phyloP scores from a whole-genome alignment of 2,329 filamentous ascomycete genomes.

The Stagonosporopsis rhizophila region DNA sequence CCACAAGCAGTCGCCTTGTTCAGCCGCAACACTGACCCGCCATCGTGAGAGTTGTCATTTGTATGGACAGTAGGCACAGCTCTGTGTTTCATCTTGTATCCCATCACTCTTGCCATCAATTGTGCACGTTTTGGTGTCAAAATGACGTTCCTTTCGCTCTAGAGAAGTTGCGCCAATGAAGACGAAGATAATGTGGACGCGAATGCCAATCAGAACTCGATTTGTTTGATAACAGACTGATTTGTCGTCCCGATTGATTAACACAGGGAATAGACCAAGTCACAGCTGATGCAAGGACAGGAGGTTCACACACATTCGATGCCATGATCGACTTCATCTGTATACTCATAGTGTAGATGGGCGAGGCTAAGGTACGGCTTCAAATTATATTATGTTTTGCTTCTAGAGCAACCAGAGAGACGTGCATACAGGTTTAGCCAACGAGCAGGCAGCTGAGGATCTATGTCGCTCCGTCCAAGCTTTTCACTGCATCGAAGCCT shows the following conservation, averaged over 20 bases:
- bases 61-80: conserved; percentile 2
- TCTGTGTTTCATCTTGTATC: too few species aligned
- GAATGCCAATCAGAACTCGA: not conserved
- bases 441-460: too few species aligned
- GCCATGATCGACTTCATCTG: not conserved
- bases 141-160: not conserved
- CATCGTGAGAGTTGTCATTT: conserved; percentile 1
- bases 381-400: too few species aligned
- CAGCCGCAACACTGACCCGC: conserved; percentile 10
- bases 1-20: conserved; percentile 5
- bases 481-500: too few species aligned
- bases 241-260: not conserved
- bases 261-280: not conserved
- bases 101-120: not conserved
- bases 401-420: too few species aligned
- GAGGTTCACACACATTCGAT: not conserved
- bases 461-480: too few species aligned
- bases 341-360: not conserved
- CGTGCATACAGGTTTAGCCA: too few species aligned
- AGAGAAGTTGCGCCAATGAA: not conserved
- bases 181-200: not conserved
- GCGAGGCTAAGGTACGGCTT: not conserved
- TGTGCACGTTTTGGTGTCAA: not conserved
- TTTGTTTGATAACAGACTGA: not conserved
- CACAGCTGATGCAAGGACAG: too few species aligned